A percentile compares a stretch with the other conserved stretches of the same genome.
Evolutionary conservation across 495 filamentous ascomycete species (phyloP).

Genomic region (Aspergillus coremiiformis): DNA sequence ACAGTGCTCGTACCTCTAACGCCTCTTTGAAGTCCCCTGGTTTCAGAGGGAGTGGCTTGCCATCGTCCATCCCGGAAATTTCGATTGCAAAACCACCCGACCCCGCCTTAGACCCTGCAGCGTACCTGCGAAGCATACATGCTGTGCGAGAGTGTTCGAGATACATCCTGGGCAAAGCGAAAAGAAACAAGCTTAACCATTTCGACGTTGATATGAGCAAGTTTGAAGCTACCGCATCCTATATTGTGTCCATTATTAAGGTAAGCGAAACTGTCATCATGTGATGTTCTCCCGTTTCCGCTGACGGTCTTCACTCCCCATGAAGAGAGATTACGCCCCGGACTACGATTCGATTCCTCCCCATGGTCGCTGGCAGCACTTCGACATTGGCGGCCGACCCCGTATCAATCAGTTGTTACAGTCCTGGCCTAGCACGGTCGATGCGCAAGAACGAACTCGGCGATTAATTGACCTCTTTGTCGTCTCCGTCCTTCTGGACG

Average conservation of each 20-base stretch:
- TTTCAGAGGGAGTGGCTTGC: constrained; percentile 35
- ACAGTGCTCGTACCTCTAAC: constrained; percentile 46
- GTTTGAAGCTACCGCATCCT: constrained; percentile 81
- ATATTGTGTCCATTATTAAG: constrained; percentile 96
- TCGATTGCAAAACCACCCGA: constrained; percentile 81
- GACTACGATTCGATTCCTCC: constrained; percentile 76
- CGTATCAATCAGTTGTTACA: constrained; percentile 60
- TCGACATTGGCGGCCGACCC: constrained; percentile 59
- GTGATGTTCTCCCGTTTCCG: background rate
- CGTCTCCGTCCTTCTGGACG: constrained; percentile 62
- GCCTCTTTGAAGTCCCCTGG: constrained; percentile 50
- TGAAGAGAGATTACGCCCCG: constrained; percentile 77
- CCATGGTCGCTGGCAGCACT: constrained; percentile 67
- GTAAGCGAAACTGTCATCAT: constrained; percentile 34
- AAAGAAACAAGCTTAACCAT: constrained; percentile 71
- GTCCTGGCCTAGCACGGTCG: constrained; percentile 54
- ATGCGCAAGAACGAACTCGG: constrained; percentile 55
- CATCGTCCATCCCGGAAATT: constrained; percentile 52
- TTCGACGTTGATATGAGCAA: constrained; percentile 89
- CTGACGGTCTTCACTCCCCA: constrained; percentile 13
- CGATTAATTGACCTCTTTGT: constrained; percentile 61
- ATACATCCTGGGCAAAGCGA: constrained; percentile 68
- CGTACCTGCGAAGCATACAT: constrained; percentile 84
- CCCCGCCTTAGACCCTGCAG: constrained; percentile 82
- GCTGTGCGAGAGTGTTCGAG: constrained; percentile 74